Percentiles rank a stretch among this genome's conserved stretches.
Conservation (phyloP, 176 grass and related monocot species). For the Oryza glaberrima region DNA sequence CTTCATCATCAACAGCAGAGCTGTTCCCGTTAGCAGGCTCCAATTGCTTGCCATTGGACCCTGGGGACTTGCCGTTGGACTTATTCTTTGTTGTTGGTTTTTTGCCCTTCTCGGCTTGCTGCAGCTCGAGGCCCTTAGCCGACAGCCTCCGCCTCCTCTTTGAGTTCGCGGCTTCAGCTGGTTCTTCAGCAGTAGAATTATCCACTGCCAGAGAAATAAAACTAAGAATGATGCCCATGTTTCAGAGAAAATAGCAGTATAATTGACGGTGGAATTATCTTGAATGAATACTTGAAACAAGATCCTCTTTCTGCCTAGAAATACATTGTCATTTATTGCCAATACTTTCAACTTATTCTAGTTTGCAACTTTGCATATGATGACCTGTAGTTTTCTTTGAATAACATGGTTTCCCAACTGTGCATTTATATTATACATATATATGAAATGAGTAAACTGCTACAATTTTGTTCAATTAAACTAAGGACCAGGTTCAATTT, state of each 20-base stretch:
- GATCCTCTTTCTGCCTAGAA: neutral
- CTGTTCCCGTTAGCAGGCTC: conserved; percentile 57
- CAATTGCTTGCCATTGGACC: conserved; percentile 63
- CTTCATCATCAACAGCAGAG: conserved; percentile 69
- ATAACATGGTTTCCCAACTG: neutral
- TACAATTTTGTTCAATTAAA: neutral
- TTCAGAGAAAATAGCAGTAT: neutral
- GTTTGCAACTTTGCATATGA: neutral
- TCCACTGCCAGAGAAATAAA: conserved; percentile 56
- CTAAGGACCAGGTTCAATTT: neutral
- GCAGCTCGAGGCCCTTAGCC: conserved; percentile 83
- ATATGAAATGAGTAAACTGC: neutral
- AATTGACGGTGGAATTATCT: neutral
- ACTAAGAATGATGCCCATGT: conserved; percentile 17
- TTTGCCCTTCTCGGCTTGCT: conserved; percentile 83
- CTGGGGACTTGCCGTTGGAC: conserved; percentile 52
- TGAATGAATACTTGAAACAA: conserved; percentile 13
- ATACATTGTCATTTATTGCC: neutral
- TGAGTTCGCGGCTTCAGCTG: conserved; percentile 43
- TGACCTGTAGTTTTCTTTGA: conserved; percentile 9
- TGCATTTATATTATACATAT: neutral
- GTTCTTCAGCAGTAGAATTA: conserved; percentile 81
- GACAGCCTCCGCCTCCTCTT: conserved; percentile 89
- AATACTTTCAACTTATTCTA: conserved; percentile 17
- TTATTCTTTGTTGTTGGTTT: conserved; percentile 65